A percentile compares a stretch with the other conserved stretches of the same genome.
phyloP scores from a whole-genome alignment of 441 rosid genomes.

The Syzygium syzygioides region DNA sequence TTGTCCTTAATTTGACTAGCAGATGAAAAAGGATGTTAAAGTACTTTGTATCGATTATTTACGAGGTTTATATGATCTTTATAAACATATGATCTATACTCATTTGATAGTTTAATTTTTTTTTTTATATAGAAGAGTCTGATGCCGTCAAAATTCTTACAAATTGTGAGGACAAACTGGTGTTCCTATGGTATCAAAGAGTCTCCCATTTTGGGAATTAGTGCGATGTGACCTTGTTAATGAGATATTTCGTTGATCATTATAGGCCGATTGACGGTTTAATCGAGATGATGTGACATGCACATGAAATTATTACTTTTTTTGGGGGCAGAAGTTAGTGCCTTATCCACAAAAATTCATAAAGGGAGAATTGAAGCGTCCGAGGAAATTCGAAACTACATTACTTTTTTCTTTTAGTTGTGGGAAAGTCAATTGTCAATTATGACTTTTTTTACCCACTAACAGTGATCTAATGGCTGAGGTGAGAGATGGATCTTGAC shows the following conservation, averaged over 20 bases:
- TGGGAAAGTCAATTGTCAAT: not conserved
- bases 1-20: not conserved
- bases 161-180: not conserved
- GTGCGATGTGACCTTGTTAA: not conserved
- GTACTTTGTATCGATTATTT: fast-evolving
- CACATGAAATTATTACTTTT: not conserved
- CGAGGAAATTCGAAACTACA: not conserved
- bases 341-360: not conserved
- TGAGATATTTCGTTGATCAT: not conserved
- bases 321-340: not conserved
- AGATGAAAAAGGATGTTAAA: not conserved
- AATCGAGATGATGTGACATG: not conserved
- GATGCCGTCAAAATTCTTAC: too few species aligned
- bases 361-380: not conserved
- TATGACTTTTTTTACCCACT: not conserved
- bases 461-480: not conserved
- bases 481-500: not conserved
- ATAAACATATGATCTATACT: not conserved
- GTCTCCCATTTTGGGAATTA: not conserved
- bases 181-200: not conserved
- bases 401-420: not conserved
- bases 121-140: fast-evolving
- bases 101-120: not conserved
- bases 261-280: not conserved
- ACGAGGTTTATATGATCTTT: not conserved